Evolutionary conservation across 441 rosid genomes (phyloP).

Genomic region (Brassica hybrid): DNA sequence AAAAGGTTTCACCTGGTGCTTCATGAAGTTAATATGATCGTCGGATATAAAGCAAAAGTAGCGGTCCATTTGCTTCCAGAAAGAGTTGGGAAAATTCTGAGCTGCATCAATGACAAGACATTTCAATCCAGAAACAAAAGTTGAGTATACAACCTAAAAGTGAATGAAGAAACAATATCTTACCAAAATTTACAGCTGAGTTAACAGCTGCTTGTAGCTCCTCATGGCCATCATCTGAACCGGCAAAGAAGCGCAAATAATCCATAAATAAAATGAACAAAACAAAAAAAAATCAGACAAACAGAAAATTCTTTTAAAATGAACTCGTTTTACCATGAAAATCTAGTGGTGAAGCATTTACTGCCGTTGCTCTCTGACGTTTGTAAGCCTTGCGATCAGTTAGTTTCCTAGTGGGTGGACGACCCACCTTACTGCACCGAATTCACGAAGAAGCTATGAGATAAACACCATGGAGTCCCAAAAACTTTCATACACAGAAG

Average conservation of each 20-base stretch:
- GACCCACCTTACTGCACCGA: slow-evolving; percentile 82
- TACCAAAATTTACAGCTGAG: slow-evolving; percentile 71
- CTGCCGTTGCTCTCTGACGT: slow-evolving; percentile 71
- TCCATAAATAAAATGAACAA: slow-evolving; percentile 36
- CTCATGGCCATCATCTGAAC: slow-evolving; percentile 85
- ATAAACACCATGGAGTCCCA: slow-evolving; percentile 29
- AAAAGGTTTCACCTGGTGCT: slow-evolving; percentile 65
- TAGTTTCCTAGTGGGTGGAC: slow-evolving; percentile 91
- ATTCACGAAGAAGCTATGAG: slow-evolving; percentile 45
- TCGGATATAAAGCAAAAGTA: slow-evolving; percentile 74
- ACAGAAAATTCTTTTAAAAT: slow-evolving; percentile 24
- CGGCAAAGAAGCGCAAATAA: slow-evolving; percentile 55
- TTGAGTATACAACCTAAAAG: slow-evolving; percentile 25
- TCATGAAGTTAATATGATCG: slow-evolving; percentile 64
- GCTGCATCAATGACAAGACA: slow-evolving; percentile 55
- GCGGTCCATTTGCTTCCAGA: slow-evolving; percentile 90
- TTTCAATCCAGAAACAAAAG: slow-evolving; percentile 33
- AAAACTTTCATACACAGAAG: neutral
- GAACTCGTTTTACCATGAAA: slow-evolving; percentile 74
- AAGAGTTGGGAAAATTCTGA: slow-evolving; percentile 55
- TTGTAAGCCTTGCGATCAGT: slow-evolving; percentile 87
- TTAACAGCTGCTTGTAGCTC: slow-evolving; percentile 93
- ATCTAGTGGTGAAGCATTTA: slow-evolving; percentile 65
- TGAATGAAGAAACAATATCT: slow-evolving; percentile 22
- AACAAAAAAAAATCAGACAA: neutral